Evolutionary conservation across 345 rosid species (phyloP).

Genomic region (Linum usitatissimum): DNA sequence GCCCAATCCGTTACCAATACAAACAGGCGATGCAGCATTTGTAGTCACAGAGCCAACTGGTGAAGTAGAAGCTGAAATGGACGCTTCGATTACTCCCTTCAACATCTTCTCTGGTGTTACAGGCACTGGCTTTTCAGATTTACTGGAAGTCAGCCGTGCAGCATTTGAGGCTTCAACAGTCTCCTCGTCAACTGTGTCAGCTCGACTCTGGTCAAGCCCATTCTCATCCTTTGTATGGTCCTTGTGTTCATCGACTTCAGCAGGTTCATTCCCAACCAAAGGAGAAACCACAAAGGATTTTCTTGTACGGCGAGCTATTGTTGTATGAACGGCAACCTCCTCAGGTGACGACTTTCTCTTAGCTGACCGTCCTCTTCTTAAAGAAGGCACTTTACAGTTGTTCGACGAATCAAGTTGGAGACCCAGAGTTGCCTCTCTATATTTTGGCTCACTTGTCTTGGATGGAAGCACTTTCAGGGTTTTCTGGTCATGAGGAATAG

Average conservation of each 20-base stretch:
- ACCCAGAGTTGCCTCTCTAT: slow-evolving; percentile 5
- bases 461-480: slow-evolving; percentile 4
- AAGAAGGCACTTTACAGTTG: slow-evolving; percentile 10
- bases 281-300: slow-evolving; percentile 18
- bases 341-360: slow-evolving; percentile 8
- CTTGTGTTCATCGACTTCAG: slow-evolving; percentile 10
- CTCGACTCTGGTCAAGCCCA: slow-evolving; percentile 12
- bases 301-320: slow-evolving; percentile 39
- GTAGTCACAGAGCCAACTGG: slow-evolving; percentile 27
- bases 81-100: slow-evolving; percentile 18
- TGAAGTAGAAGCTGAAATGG: slow-evolving; percentile 17
- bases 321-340: slow-evolving; percentile 11
- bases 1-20: slow-evolving; percentile 71
- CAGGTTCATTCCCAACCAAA: slow-evolving; percentile 12
- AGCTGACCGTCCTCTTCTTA: slow-evolving; percentile 12
- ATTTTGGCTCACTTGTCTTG: background rate
- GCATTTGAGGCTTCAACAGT: slow-evolving; percentile 12
- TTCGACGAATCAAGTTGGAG: slow-evolving; percentile 11
- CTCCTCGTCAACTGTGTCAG: slow-evolving; percentile 4
- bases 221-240: slow-evolving; percentile 11
- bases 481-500: slow-evolving; percentile 9
- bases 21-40: slow-evolving; percentile 60
- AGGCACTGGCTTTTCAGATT: too few species aligned
- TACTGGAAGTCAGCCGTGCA: too few species aligned
- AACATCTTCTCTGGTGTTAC: slow-evolving; percentile 17